These are phyloP conservation scores for Senna siamea DNA, from an alignment of 306 rosid genomes.

Conservation along the genomic window DNA sequence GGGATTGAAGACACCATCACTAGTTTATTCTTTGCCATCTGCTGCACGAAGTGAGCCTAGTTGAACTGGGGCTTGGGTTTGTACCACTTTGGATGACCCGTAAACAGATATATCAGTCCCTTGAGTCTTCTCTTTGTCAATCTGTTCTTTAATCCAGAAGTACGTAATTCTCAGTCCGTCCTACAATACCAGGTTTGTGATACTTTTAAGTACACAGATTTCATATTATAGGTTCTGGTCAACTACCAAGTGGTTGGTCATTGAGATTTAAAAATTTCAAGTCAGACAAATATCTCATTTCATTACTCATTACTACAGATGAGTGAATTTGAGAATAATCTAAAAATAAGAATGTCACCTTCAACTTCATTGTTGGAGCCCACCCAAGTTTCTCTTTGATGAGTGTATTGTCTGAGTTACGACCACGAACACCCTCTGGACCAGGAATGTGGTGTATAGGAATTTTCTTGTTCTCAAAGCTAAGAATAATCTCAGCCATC, in stretches of 20 bases:
- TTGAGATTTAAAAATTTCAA: too few species aligned
- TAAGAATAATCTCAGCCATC: conserved; percentile 94
- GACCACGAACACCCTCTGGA: conserved; percentile 99
- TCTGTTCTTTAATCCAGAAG: conserved; percentile 97
- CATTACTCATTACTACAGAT: too few species aligned
- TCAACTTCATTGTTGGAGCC: conserved; percentile 97
- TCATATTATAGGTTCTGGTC: too few species aligned
- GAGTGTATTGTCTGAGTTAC: conserved; percentile 94
- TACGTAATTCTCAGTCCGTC: conserved; percentile 95
- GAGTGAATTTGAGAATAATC: too few species aligned
- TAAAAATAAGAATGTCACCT: conserved; percentile 61
- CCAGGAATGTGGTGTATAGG: conserved; percentile 97
- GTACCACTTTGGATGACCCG: conserved; percentile 95
- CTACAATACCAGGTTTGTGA: conserved; percentile 46
- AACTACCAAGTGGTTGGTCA: too few species aligned
- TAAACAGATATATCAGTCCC: conserved; percentile 73
- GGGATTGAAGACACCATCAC: too few species aligned
- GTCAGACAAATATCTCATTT: too few species aligned
- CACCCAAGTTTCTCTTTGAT: conserved; percentile 98
- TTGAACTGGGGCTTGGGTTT: conserved; percentile 97
- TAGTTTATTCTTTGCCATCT: conserved; percentile 89
- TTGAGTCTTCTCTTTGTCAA: conserved; percentile 85
- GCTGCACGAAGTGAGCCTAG: conserved; percentile 96
- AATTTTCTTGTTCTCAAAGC: conserved; percentile 82
- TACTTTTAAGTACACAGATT: too few species aligned